A percentile compares a stretch with the other conserved stretches of the same genome.
Conservation (phyloP, 2,329 filamentous ascomycete genomes). For the Paramyrothecium roridum region DNA sequence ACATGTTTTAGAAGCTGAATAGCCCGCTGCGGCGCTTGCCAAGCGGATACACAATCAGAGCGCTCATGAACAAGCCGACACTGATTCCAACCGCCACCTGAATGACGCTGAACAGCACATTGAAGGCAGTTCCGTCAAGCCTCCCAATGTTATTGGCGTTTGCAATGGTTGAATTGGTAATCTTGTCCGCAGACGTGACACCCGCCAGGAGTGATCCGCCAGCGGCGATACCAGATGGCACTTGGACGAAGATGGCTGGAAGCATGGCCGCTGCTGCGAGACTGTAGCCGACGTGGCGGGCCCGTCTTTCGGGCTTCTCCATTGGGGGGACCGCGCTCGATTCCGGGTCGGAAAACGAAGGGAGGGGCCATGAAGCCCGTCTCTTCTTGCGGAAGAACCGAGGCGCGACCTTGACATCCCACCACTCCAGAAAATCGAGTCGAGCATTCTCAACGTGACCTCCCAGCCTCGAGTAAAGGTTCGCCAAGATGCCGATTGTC, state of each 20-base stretch:
- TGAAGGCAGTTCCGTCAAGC: constrained; percentile 46
- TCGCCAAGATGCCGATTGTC: constrained; percentile 72
- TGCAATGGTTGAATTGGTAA: constrained; percentile 39
- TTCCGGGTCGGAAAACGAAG: constrained; percentile 27
- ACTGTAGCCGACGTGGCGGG: constrained; percentile 62
- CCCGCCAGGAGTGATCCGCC: constrained; percentile 57
- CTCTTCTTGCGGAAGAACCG: constrained; percentile 27
- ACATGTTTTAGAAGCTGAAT: constrained; percentile 45
- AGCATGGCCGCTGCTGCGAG: constrained; percentile 82
- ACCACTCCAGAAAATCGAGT: constrained; percentile 45
- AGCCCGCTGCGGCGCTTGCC: constrained; percentile 57
- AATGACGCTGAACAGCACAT: constrained; percentile 54
- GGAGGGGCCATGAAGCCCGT: constrained; percentile 23
- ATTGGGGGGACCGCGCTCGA: constrained; percentile 19
- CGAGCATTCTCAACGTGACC: constrained; percentile 53
- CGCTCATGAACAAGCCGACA: constrained; percentile 57
- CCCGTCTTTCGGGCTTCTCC: constrained; percentile 20
- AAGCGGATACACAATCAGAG: constrained; percentile 52
- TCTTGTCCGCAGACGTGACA: constrained; percentile 52
- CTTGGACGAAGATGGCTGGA: constrained; percentile 77
- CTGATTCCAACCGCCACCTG: constrained; percentile 61
- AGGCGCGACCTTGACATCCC: constrained; percentile 42
- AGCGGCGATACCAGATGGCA: constrained; percentile 60
- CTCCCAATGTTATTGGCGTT: constrained; percentile 19
- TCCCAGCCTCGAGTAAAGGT: constrained; percentile 71